Evolutionary conservation across 1,284 basidiomycete species (phyloP).

Genomic region (Phaffia rhodozyma): DNA sequence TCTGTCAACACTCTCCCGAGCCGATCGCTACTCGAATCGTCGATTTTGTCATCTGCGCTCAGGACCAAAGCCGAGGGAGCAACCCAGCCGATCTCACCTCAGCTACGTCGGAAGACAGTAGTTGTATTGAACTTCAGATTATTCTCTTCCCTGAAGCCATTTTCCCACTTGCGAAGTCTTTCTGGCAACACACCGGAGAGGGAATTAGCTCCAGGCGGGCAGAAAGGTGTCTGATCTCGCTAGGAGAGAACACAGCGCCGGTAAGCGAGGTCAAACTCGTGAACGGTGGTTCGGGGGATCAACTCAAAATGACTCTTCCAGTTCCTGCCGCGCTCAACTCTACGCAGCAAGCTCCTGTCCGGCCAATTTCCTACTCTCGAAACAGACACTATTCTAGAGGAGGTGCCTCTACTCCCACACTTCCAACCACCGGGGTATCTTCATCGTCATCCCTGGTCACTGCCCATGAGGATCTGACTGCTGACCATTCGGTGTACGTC

Average conservation of each 20-base stretch:
- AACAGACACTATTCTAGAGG: constrained; percentile 40
- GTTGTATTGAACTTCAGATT: constrained; percentile 56
- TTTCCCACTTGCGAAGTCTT: constrained; percentile 67
- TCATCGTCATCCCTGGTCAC: constrained; percentile 1
- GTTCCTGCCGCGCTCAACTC: constrained; percentile 26
- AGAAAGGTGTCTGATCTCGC: constrained; percentile 62
- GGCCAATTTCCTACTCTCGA: constrained; percentile 34
- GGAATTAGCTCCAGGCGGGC: constrained; percentile 82
- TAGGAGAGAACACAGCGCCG: constrained; percentile 36
- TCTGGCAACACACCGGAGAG: constrained; percentile 91
- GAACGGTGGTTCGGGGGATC: constrained; percentile 3
- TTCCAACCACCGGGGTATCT: constrained; percentile 15
- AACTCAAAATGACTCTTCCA: constrained; percentile 11
- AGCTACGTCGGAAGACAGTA: constrained; percentile 22
- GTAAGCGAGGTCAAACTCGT: not conserved
- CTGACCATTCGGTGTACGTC: constrained; percentile 47
- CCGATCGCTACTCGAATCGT: constrained; percentile 52
- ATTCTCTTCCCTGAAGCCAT: constrained; percentile 60
- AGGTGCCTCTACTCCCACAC: constrained; percentile 19
- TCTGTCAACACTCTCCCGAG: constrained; percentile 44
- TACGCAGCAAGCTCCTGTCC: constrained; percentile 19
- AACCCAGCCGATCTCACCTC: not conserved
- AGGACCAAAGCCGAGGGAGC: constrained; percentile 25
- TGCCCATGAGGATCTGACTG: constrained; percentile 32
- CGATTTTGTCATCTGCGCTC: constrained; percentile 58